Base-by-base conservation (phyloP, 306 rosid genomes). In the Hippophae gyantsensis region DNA sequence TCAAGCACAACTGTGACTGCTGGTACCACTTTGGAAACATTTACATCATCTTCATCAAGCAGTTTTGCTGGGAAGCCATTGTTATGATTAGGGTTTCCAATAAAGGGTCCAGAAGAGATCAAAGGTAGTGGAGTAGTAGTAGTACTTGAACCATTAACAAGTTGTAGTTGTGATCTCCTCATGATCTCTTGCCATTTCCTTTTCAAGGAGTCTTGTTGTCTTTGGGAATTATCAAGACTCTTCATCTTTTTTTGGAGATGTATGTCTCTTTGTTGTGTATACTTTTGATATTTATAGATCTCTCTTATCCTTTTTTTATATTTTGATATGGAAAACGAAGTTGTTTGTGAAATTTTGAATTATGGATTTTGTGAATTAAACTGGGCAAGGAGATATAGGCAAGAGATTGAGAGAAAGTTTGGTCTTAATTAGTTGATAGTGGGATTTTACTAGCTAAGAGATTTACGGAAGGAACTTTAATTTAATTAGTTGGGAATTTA, bases 1-100 rank as follows among this genome's bases (percentile, higher is more conserved):
- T 89, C 97, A 0, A 89, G 72, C n/a, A 82, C 95, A 13, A 89
- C 89, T 8, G 95, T 89, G 49, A 86, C 93, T 1, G 88, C 79
- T 5, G 94, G 97, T 27, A 78, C 75, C 44, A 86, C 79, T 4
- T 70, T 49, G 11, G 97, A 68, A 0, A 76, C 79, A 7, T 32
- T 32, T 32, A 76, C 76, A 67, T 81, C 95, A 41, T 78, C 85
- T 6, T 68, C 77, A 7, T 69, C 86, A 6, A 81, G 70, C 43
- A 64, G 52, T 58, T 43, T 10, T 1, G 53, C 67, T 13, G 70
- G 80, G 61, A 84, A 81, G 14, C 83, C 69, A 38, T 47, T 12
- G 8, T 25, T 42, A 42, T 52, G 13, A 7, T 62, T 70, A 45
- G 66, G 74, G 69, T 67, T 66, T 48, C 67, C 77, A 60, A 51